Evolutionary conservation across 163 green algal genomes (phyloP).

Genomic region (Smithsoniella earleae): DNA sequence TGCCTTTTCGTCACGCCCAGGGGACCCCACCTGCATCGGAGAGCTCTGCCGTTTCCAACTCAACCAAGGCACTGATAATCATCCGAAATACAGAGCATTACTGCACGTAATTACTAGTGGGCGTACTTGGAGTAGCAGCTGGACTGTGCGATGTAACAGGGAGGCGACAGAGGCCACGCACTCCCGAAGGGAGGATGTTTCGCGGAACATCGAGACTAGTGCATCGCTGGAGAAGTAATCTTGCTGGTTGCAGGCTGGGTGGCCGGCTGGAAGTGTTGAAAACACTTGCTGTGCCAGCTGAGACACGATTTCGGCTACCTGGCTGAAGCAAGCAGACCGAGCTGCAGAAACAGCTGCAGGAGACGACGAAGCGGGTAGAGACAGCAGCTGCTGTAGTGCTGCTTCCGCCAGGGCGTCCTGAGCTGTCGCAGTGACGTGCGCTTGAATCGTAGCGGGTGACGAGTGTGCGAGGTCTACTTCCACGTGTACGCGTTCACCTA

Average conservation of each 20-base stretch:
- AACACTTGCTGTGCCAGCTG: neutral
- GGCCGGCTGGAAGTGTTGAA: neutral
- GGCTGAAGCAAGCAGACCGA: neutral
- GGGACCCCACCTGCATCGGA: neutral
- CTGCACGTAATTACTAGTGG: too few species aligned
- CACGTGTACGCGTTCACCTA: neutral
- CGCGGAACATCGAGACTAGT: neutral
- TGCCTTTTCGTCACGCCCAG: slow-evolving; percentile 21
- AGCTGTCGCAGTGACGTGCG: slow-evolving; percentile 2
- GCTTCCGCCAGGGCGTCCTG: slow-evolving; percentile 20
- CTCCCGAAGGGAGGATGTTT: neutral
- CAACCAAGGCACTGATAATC: neutral
- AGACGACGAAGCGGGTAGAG: neutral
- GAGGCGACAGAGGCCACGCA: slow-evolving; percentile 6
- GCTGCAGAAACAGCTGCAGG: neutral
- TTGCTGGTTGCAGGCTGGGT: neutral
- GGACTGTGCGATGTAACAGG: slow-evolving; percentile 18
- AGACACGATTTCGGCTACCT: slow-evolving; percentile 5
- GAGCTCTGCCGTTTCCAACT: neutral
- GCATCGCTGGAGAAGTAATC: neutral
- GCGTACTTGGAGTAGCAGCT: slow-evolving; percentile 6
- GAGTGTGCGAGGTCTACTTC: neutral
- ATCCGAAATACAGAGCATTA: too few species aligned
- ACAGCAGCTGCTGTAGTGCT: neutral
- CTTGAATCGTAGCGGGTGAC: neutral